Evolutionary conservation across 2,329 filamentous ascomycete species (phyloP), one percentile per base, ranked within the genome.

Genomic region (Xylariomycetidae sp.): DNA sequence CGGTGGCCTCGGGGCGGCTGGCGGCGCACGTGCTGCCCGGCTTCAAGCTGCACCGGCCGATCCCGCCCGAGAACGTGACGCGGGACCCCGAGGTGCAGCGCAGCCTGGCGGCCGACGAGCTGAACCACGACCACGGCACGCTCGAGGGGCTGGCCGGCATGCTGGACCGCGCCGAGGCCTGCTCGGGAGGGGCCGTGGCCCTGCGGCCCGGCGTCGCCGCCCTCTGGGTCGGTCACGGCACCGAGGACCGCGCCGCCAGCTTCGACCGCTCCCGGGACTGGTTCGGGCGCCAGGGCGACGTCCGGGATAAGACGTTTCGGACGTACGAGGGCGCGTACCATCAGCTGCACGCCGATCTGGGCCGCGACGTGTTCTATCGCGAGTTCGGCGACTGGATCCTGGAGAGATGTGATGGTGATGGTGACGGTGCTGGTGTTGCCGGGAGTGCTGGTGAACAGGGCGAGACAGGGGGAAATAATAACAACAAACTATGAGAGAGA

Each of bases 71-170:
- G 39, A 69, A 81, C 41, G 55, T 95, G 34, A 80, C 73, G 22
- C 76, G 87, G 16, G 84, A 90, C 58, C 66, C 72, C 16, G 74
- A 64, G 15, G 75, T 86, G 3, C 70, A 74, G 33, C 66, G 74
- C 50, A 70, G 67, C 16, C 72, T 85, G 44, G 63, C 65, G 3
- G 70, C 75, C 18, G 89, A 96, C 59, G 54, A 69, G 31, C 67
- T 95, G 33, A 79, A 81, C 58, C 88, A 95, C 61, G 74, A 90
- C 58, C 90, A 80, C 3, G 89, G 88, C 22, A 95, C 89, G 6
- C 69, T 94, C n/a, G 82, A 89, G 57, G 85, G 85, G 1, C 57
- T 95, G 20, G 74, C 83, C 1, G 81, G 77, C 0, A 72, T 95
- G 72, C 63, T 96, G 44, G 86, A 94, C 56, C 75, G 89, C 16